Conservation (phyloP, 1,284 basidiomycete genomes). For the Schizophyllum amplum region DNA sequence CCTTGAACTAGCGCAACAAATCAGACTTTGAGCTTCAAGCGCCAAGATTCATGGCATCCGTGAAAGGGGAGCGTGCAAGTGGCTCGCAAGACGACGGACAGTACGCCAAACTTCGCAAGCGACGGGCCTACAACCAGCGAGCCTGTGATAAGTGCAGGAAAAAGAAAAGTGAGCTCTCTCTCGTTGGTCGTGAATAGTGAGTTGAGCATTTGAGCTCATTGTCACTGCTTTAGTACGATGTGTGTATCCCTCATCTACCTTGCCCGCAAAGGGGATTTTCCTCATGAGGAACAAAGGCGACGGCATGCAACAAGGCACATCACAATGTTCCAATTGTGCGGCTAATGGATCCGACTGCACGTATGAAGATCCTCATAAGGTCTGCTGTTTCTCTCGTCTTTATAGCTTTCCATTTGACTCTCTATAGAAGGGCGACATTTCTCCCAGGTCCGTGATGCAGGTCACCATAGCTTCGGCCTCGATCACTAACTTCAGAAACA, state of each 20-base stretch:
- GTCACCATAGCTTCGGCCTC: neutral
- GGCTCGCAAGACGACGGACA: neutral
- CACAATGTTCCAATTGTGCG: neutral
- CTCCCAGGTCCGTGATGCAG: neutral
- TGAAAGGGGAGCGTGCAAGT: neutral
- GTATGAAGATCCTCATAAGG: neutral
- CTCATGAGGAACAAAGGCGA: neutral
- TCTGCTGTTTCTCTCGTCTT: neutral
- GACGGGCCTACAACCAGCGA: neutral
- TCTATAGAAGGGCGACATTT: neutral
- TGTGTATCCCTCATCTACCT: too few relatives aligned
- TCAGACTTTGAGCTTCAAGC: too few relatives aligned
- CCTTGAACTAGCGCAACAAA: too few relatives aligned
- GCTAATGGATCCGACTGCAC: neutral
- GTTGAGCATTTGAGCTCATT: too few relatives aligned
- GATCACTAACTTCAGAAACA: conserved; percentile 3
- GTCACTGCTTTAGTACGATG: too few relatives aligned
- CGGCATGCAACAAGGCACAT: neutral
- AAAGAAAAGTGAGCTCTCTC: neutral
- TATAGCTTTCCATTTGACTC: neutral
- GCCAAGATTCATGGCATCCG: neutral
- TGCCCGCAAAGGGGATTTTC: neutral
- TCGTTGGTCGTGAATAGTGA: too few relatives aligned
- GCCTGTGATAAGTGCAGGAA: neutral
- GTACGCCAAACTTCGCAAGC: neutral